These are phyloP conservation scores for Scenedesmus sp. DNA, from an alignment of 163 green algal species.

Conservation along the genomic window DNA sequence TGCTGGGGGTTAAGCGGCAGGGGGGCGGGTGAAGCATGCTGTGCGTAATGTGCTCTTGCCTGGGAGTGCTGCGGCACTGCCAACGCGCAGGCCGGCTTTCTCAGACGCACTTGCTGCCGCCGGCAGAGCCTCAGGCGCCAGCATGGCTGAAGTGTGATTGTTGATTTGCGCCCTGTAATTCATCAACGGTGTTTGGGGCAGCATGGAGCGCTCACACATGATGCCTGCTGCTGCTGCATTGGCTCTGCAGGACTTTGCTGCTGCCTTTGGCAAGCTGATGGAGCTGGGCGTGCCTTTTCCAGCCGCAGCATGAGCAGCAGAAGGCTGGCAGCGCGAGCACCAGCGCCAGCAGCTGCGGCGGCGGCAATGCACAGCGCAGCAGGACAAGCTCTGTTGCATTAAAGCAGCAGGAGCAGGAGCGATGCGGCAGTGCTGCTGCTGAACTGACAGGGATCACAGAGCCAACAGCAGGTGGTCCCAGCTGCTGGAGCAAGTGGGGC, in stretches of 20 bases:
- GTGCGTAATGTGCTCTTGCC: too few relatives aligned
- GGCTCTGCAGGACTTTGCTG: slow-evolving; percentile 80
- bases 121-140: not conserved
- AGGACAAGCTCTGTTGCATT: not conserved
- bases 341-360: not conserved
- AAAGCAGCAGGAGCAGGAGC: not conserved
- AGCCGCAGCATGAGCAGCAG: not conserved
- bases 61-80: too few relatives aligned
- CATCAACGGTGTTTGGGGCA: not conserved
- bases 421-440: not conserved
- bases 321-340: not conserved
- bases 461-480: not conserved
- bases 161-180: not conserved
- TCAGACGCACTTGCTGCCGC: too few relatives aligned
- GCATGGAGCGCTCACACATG: too few relatives aligned
- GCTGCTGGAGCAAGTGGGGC: not conserved
- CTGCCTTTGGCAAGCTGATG: slow-evolving; percentile 84
- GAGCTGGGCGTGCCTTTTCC: slow-evolving; percentile 73
- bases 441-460: not conserved
- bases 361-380: not conserved
- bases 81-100: too few relatives aligned
- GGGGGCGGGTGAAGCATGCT: too few relatives aligned
- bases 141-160: not conserved
- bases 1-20: too few relatives aligned
- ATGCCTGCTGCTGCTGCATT: not conserved